A percentile compares a stretch with the other conserved stretches of the same genome.
Evolutionary conservation across 352 stramenopile genomes (phyloP).

Genomic region (Detonula confervacea): DNA sequence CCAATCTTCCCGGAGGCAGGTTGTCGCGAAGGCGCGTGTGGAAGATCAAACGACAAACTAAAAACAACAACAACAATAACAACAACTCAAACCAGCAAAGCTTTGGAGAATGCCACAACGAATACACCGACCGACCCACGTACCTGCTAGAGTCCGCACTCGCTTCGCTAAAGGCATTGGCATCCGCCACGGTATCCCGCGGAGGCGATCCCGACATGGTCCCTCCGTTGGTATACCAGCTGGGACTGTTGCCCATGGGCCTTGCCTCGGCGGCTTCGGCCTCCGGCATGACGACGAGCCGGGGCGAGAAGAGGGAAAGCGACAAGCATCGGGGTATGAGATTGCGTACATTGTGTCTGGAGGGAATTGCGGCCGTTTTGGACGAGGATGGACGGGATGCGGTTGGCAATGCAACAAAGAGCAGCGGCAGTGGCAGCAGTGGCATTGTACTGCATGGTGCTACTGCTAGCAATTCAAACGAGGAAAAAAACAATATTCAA

Average conservation of each 20-base stretch:
- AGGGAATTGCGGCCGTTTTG: slow-evolving; percentile 48
- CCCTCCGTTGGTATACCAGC: slow-evolving; percentile 57
- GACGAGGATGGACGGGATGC: slow-evolving; percentile 21
- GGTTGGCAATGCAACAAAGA: background rate
- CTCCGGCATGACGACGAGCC: background rate
- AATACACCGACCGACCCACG: slow-evolving; percentile 38
- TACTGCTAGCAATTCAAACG: background rate
- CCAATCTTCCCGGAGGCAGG: slow-evolving; percentile 4
- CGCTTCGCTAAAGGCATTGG: slow-evolving; percentile 16
- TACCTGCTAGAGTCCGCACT: slow-evolving; percentile 16
- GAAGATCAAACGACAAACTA: background rate
- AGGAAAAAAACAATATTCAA: background rate
- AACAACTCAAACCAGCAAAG: background rate
- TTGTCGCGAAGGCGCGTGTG: slow-evolving; percentile 18
- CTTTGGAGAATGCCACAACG: slow-evolving; percentile 17
- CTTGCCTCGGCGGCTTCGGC: background rate
- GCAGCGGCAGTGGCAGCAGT: background rate
- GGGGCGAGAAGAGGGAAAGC: slow-evolving; percentile 18
- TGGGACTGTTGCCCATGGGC: slow-evolving; percentile 36
- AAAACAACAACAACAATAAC: background rate
- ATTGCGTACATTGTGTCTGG: slow-evolving; percentile 39
- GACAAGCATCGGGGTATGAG: slow-evolving; percentile 38
- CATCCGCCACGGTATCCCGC: background rate
- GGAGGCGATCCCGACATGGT: slow-evolving; percentile 29
- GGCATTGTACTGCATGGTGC: background rate